Percentiles rank a stretch among this genome's conserved stretches.
phyloP scores from a whole-genome alignment of 768 basidiomycete species.

The Dacryopinax primogenitus region DNA sequence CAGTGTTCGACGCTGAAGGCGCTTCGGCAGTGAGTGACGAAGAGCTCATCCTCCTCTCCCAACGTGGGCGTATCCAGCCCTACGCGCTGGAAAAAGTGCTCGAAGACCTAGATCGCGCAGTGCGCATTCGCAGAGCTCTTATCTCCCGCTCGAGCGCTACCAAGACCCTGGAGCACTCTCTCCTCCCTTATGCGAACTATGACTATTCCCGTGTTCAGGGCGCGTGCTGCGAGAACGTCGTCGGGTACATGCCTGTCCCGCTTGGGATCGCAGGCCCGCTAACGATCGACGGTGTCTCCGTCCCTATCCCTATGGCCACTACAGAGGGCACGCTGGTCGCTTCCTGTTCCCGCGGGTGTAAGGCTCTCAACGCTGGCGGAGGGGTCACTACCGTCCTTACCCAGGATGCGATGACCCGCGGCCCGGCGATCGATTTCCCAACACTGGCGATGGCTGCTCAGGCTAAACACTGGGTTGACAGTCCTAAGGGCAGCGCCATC shows the following conservation, averaged over 20 bases:
- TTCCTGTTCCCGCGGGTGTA: slow-evolving; percentile 93
- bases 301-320: slow-evolving; percentile 97
- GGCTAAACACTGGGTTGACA: slow-evolving; percentile 79
- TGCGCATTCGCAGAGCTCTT: slow-evolving; percentile 69
- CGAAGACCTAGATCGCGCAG: slow-evolving; percentile 79
- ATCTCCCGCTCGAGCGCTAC: slow-evolving; percentile 82
- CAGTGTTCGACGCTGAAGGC: slow-evolving; percentile 64
- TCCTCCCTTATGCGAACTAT: slow-evolving; percentile 71
- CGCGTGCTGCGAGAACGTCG: slow-evolving; percentile 97
- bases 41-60: slow-evolving; percentile 75
- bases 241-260: slow-evolving; percentile 92
- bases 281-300: slow-evolving; percentile 68
- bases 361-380: slow-evolving; percentile 90
- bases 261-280: slow-evolving; percentile 95
- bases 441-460: slow-evolving; percentile 62
- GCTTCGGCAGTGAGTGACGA: slow-evolving; percentile 71
- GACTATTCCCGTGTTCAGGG: slow-evolving; percentile 91
- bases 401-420: slow-evolving; percentile 93
- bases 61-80: slow-evolving; percentile 86
- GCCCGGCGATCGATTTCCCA: slow-evolving; percentile 96
- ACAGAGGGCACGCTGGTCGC: slow-evolving; percentile 99
- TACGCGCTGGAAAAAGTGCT: slow-evolving; percentile 92
- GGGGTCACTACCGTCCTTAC: slow-evolving; percentile 90
- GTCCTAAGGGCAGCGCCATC: slow-evolving; percentile 58
- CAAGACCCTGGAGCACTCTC: slow-evolving; percentile 68